These are phyloP conservation scores for Cladosporium colombiae DNA, from an alignment of 2,329 filamentous ascomycete genomes.

Conservation along the genomic window DNA sequence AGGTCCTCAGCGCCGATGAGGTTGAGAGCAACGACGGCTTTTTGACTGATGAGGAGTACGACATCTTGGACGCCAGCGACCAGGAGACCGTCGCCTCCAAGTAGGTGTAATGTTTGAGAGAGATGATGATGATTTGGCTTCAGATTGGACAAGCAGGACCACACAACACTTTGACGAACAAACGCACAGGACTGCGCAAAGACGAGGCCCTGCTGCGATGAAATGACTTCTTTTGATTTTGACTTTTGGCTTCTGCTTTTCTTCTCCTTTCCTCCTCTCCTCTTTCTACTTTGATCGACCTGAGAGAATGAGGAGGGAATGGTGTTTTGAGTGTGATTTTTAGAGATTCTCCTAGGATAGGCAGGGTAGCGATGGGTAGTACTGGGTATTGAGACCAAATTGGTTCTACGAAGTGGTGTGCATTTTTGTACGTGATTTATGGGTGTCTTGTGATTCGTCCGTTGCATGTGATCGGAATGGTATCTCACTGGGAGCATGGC, in stretches of 20 bases:
- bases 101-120: background rate
- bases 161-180: background rate
- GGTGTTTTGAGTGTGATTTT: background rate
- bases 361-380: background rate
- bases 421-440: background rate
- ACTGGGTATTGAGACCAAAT: background rate
- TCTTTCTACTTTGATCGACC: background rate
- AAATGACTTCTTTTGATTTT: background rate
- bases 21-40: conserved; percentile 73
- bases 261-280: background rate
- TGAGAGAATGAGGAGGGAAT: background rate
- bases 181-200: background rate
- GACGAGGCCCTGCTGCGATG: background rate
- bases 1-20: conserved; percentile 48
- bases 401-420: background rate
- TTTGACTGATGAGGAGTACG: conserved; percentile 96
- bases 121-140: background rate
- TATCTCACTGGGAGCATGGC: background rate
- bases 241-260: background rate
- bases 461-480: background rate
- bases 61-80: conserved; percentile 92
- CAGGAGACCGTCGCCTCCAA: conserved; percentile 60
- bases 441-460: background rate
- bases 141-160: conserved; percentile 7
- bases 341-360: conserved; percentile 11